These are phyloP conservation scores for Lachnellula suecica DNA, from an alignment of 2,329 filamentous ascomycete species.

Conservation along the genomic window DNA sequence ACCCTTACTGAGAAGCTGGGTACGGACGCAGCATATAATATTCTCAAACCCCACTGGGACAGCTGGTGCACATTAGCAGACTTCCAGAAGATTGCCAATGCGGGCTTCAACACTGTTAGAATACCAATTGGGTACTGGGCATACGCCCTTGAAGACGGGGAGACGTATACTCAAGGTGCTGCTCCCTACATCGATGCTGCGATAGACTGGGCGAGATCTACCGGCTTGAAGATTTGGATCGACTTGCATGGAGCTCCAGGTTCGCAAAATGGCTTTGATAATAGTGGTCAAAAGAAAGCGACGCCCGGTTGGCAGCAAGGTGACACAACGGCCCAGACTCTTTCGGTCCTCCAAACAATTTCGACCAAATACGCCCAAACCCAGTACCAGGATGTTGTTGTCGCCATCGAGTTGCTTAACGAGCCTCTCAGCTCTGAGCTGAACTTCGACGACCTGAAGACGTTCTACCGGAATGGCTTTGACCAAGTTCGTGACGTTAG, in stretches of 20 bases:
- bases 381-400: constrained; percentile 56
- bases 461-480: constrained; percentile 51
- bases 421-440: constrained; percentile 43
- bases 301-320: constrained; percentile 46
- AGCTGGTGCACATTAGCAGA: constrained; percentile 39
- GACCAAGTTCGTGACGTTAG: constrained; percentile 43
- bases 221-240: constrained; percentile 55
- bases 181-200: constrained; percentile 53
- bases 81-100: constrained; percentile 54
- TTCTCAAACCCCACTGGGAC: constrained; percentile 49
- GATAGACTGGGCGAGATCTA: constrained; percentile 53
- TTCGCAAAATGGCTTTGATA: constrained; percentile 62
- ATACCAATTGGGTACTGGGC: constrained; percentile 62
- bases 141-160: constrained; percentile 46
- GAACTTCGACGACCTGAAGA: constrained; percentile 32
- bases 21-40: constrained; percentile 43
- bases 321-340: constrained; percentile 47
- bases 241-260: constrained; percentile 57
- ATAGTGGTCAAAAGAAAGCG: constrained; percentile 51
- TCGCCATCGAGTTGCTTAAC: constrained; percentile 56
- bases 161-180: constrained; percentile 51
- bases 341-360: constrained; percentile 56
- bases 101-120: constrained; percentile 58
- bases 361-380: constrained; percentile 54
- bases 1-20: constrained; percentile 44